These are phyloP conservation scores for Nevesoporus exiguus DNA, from an alignment of 768 basidiomycete genomes.

Conservation along the genomic window DNA sequence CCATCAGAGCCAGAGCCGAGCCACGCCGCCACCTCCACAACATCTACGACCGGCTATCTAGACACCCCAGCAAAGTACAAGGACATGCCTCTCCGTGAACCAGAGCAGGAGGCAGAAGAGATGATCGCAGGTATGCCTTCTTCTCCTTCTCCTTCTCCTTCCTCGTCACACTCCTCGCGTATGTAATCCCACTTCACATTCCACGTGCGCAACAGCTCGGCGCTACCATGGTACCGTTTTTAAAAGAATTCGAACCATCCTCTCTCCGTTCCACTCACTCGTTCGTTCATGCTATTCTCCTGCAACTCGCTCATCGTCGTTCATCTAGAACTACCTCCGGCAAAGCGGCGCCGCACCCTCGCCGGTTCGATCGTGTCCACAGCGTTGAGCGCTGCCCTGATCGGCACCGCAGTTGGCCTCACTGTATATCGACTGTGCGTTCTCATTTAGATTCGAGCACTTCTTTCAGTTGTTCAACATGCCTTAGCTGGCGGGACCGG, in stretches of 20 bases:
- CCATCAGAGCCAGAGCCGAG: constrained; percentile 58
- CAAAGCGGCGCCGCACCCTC: constrained; percentile 77
- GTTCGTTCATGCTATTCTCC: constrained; percentile 31
- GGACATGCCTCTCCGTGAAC: constrained; percentile 30
- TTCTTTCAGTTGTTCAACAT: constrained; percentile 1
- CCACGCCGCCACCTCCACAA: constrained; percentile 46
- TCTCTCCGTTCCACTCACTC: constrained; percentile 10
- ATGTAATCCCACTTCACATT: constrained; percentile 22
- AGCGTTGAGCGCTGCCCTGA: constrained; percentile 80
- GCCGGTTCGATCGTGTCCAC: constrained; percentile 82
- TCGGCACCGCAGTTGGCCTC: constrained; percentile 82
- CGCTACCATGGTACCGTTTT: constrained; percentile 5
- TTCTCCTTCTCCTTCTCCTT: not conserved
- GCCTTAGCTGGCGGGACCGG: constrained; percentile 69
- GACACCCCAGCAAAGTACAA: constrained; percentile 66
- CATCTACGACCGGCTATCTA: constrained; percentile 61
- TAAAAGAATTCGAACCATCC: constrained; percentile 15
- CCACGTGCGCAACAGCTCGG: constrained; percentile 13
- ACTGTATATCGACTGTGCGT: constrained; percentile 85
- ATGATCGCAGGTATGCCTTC: constrained; percentile 42
- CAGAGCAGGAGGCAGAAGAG: constrained; percentile 43
- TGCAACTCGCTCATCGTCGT: constrained; percentile 43
- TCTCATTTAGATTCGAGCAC: not conserved
- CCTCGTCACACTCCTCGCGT: constrained; percentile 9
- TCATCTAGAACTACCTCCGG: constrained; percentile 69